Percentiles rank a stretch among this genome's conserved stretches.
phyloP scores from a whole-genome alignment of 1,139 yeast genomes.

The Hyphopichia pseudoburtonii region DNA sequence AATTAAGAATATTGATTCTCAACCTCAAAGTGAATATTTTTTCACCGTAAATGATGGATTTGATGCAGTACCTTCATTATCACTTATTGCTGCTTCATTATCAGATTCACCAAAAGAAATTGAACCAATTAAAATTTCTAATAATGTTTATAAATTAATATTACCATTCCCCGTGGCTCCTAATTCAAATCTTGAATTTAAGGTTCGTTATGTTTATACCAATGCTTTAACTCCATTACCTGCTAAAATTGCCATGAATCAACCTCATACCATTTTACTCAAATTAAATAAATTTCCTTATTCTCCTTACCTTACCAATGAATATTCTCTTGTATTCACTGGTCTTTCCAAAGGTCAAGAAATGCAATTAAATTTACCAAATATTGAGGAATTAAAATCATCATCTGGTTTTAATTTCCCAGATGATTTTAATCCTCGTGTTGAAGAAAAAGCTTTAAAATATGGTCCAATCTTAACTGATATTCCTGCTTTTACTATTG shows the following conservation, averaged over 20 bases:
- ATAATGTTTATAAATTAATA: conserved; percentile 41
- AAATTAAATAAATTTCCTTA: conserved; percentile 57
- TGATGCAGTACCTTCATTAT: conserved; percentile 42
- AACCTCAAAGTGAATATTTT: conserved; percentile 57
- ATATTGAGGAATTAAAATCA: conserved; percentile 11
- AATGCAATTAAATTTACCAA: conserved; percentile 27
- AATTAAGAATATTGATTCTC: conserved; percentile 56
- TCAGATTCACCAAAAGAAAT: conserved; percentile 31
- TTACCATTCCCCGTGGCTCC: conserved; percentile 72
- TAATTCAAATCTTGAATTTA: conserved; percentile 49
- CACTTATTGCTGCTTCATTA: conserved; percentile 44
- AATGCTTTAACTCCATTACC: conserved; percentile 63
- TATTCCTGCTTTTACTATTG: conserved; percentile 46
- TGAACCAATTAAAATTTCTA: conserved; percentile 30
- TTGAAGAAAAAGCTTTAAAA: conserved; percentile 41
- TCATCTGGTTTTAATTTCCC: conserved; percentile 17
- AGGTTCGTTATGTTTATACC: conserved; percentile 54
- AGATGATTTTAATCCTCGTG: conserved; percentile 24
- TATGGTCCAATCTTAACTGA: conserved; percentile 56
- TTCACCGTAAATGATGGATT: conserved; percentile 52
- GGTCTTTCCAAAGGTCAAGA: conserved; percentile 54
- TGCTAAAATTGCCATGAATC: conserved; percentile 56
- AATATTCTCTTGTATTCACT: conserved; percentile 48
- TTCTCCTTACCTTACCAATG: conserved; percentile 61
- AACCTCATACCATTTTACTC: conserved; percentile 59